These are phyloP conservation scores for Cadophora sp. DNA, from an alignment of 2,329 filamentous ascomycete species.

Conservation along the genomic window DNA sequence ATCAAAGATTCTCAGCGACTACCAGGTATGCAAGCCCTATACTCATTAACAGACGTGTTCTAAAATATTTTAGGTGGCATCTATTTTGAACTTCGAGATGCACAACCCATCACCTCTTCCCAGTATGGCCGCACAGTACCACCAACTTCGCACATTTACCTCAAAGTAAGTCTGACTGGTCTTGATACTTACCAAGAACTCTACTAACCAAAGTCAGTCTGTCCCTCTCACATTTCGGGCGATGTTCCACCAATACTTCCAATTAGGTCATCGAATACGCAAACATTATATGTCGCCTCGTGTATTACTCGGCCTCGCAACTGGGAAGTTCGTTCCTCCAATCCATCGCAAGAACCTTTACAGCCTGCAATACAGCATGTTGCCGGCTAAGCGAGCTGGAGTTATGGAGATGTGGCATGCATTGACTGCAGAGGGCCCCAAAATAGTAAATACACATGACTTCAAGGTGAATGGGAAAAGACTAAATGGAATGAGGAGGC, in stretches of 20 bases:
- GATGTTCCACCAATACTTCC: constrained; percentile 98
- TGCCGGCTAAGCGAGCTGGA: constrained; percentile 80
- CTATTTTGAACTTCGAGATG: constrained; percentile 87
- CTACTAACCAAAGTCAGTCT: constrained; percentile 59
- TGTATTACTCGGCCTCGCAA: constrained; percentile 86
- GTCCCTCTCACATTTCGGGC: constrained; percentile 88
- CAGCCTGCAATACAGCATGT: constrained; percentile 96
- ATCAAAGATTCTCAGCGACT: constrained; percentile 91
- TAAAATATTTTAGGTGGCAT: constrained; percentile 68
- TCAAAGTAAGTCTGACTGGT: constrained; percentile 66
- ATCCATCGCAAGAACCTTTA: constrained; percentile 96
- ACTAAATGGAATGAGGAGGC: constrained; percentile 33
- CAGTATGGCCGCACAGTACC: constrained; percentile 34
- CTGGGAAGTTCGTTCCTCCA: constrained; percentile 91
- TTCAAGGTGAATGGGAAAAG: constrained; percentile 33
- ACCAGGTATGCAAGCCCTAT: constrained; percentile 64
- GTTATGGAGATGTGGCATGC: constrained; percentile 83
- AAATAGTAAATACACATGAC: constrained; percentile 25
- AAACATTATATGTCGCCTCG: constrained; percentile 93
- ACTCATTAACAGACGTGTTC: constrained; percentile 17
- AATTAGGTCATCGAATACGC: constrained; percentile 87
- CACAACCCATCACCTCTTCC: constrained; percentile 55
- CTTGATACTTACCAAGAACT: neutral
- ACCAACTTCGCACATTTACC: constrained; percentile 81
- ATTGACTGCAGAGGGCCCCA: constrained; percentile 35